Percentiles rank a stretch among this genome's conserved stretches.
Evolutionary conservation across 805 yeast genomes (phyloP).

Genomic region (Candida dendrica): DNA sequence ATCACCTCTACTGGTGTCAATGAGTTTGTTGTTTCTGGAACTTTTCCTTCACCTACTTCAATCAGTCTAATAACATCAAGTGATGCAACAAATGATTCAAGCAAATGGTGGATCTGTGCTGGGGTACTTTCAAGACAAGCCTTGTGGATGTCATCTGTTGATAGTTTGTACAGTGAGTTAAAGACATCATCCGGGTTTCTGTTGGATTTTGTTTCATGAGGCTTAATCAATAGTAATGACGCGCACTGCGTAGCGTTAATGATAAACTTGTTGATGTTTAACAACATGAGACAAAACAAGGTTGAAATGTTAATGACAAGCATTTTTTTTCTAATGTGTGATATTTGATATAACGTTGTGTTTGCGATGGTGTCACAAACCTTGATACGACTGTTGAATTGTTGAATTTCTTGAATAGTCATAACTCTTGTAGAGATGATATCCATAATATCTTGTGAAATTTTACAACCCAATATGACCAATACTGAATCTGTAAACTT

Average conservation of each 20-base stretch:
- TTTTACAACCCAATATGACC: conserved; percentile 21
- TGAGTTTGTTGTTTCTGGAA: conserved; percentile 18
- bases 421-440: conserved; percentile 20
- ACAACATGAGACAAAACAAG: conserved; percentile 26
- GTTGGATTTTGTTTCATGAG: conserved; percentile 22
- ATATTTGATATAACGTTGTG: conserved; percentile 14
- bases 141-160: conserved; percentile 12
- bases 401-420: conserved; percentile 16
- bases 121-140: conserved; percentile 11
- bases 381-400: conserved; percentile 19
- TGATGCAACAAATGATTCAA: conserved; percentile 23
- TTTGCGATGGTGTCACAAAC: conserved; percentile 14
- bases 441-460: conserved; percentile 30
- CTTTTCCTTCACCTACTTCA: conserved; percentile 33
- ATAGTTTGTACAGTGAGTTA: conserved; percentile 17
- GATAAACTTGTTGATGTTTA: conserved; percentile 21
- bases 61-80: conserved; percentile 26
- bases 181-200: conserved; percentile 20
- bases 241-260: conserved; percentile 25
- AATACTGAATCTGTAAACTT: conserved; percentile 22
- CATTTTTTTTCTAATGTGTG: conserved; percentile 20
- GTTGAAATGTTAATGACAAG: conserved; percentile 28
- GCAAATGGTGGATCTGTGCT: conserved; percentile 24
- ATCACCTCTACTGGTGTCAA: conserved; percentile 17
- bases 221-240: conserved; percentile 29